These are phyloP conservation scores for Diutina pseudorugosa DNA, from an alignment of 1,139 yeast genomes.

Conservation along the genomic window DNA sequence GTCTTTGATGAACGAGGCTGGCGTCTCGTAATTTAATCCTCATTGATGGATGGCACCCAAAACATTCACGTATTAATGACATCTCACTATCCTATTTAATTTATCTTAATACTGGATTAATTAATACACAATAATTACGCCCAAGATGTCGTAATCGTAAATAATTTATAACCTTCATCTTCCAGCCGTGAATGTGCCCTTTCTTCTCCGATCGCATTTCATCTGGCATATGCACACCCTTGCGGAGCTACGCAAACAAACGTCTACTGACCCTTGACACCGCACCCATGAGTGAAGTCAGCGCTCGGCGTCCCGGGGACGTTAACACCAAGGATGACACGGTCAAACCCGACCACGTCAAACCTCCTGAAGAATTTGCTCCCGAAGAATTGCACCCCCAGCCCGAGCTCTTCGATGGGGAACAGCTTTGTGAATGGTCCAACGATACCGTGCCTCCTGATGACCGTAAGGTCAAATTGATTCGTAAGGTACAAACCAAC, in stretches of 20 bases:
- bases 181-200: no score
- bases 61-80: no score
- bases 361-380: neutral
- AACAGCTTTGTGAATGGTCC: constrained; percentile 7
- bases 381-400: neutral
- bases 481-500: constrained; percentile 25
- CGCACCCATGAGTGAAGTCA: neutral
- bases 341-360: neutral
- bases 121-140: no score
- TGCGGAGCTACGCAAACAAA: neutral
- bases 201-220: neutral
- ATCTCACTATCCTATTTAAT: no score
- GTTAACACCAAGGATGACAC: neutral
- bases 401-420: neutral
- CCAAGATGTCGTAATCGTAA: no score
- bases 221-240: neutral
- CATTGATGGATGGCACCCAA: no score
- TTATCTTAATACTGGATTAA: no score
- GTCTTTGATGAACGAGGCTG: no score
- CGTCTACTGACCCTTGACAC: neutral
- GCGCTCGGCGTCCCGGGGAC: neutral
- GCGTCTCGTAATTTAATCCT: no score
- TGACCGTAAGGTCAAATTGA: constrained; percentile 22
- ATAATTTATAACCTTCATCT: no score
- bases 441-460: constrained; percentile 15